Conservation (phyloP, 805 yeast species). For the Hanseniaspora lachancei region DNA sequence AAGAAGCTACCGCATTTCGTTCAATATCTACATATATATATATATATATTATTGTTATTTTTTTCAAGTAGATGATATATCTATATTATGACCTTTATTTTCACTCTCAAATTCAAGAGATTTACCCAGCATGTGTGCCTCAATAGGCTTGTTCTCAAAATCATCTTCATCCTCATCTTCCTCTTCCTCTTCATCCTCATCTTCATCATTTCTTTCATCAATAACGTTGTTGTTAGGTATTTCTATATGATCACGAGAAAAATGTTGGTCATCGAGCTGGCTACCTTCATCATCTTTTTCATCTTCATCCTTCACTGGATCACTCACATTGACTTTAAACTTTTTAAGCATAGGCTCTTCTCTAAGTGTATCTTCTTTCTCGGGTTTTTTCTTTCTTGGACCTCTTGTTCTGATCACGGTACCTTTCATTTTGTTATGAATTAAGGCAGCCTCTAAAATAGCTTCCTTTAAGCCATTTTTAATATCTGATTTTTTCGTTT, state of each 20-base stretch:
- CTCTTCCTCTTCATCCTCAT: conserved; percentile 8
- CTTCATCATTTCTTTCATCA: conserved; percentile 11
- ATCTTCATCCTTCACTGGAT: conserved; percentile 20
- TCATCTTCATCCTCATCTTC: conserved; percentile 10
- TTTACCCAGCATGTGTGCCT: no score
- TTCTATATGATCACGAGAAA: conserved; percentile 10
- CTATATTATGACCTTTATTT: no score
- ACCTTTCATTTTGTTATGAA: conserved; percentile 49
- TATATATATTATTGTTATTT: no score
- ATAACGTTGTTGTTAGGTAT: conserved; percentile 12
- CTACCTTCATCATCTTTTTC: conserved; percentile 12
- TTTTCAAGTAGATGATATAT: no score
- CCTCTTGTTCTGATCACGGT: conserved; percentile 15
- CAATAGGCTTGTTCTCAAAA: neutral
- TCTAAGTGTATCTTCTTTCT: conserved; percentile 6
- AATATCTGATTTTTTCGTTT: conserved; percentile 26
- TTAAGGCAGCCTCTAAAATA: conserved; percentile 60
- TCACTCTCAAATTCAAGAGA: no score
- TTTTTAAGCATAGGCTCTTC: conserved; percentile 14
- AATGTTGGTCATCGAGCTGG: no score
- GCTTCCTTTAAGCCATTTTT: conserved; percentile 58
- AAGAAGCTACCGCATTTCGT: no score
- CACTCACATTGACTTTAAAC: conserved; percentile 21
- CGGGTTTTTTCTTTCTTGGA: conserved; percentile 18
- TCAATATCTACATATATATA: no score